These are phyloP conservation scores for Raffaelea albimanens DNA, from an alignment of 2,329 filamentous ascomycete genomes.

Conservation along the genomic window DNA sequence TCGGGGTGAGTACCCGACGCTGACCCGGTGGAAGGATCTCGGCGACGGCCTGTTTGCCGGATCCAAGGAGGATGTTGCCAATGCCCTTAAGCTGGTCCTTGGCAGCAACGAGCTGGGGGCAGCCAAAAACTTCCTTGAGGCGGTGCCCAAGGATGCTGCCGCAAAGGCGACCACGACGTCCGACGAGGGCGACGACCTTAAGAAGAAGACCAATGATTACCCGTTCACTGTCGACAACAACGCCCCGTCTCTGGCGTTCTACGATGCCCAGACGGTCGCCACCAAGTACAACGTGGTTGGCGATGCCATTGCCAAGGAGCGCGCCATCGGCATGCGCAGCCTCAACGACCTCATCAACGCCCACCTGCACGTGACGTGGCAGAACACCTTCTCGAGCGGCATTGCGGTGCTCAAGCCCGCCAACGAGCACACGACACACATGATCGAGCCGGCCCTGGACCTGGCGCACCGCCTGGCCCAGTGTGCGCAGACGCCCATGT, in stretches of 20 bases:
- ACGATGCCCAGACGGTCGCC: conserved; percentile 54
- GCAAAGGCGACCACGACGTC: background rate
- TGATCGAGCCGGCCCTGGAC: conserved; percentile 60
- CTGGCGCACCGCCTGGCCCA: conserved; percentile 67
- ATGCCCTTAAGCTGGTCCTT: conserved; percentile 52
- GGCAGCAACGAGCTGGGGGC: conserved; percentile 42
- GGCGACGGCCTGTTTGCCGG: conserved; percentile 67
- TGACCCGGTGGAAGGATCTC: conserved; percentile 67
- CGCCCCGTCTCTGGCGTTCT: conserved; percentile 63
- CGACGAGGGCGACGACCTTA: conserved; percentile 6
- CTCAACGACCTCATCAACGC: conserved; percentile 71
- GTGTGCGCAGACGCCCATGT: conserved; percentile 65
- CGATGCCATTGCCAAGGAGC: conserved; percentile 47
- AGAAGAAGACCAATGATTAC: conserved; percentile 25
- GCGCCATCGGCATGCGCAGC: conserved; percentile 50
- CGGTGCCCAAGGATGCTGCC: conserved; percentile 30
- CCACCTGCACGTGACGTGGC: conserved; percentile 80
- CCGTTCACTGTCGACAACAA: conserved; percentile 56
- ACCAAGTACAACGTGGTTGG: conserved; percentile 59
- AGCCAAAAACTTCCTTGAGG: conserved; percentile 54
- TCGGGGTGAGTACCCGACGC: conserved; percentile 60
- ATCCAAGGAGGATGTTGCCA: conserved; percentile 51
- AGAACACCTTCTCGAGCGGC: conserved; percentile 65
- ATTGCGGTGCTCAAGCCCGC: conserved; percentile 76
- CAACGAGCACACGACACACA: conserved; percentile 61